Conservation (phyloP, 768 basidiomycete species). For the Chlorophyllum brunneum region DNA sequence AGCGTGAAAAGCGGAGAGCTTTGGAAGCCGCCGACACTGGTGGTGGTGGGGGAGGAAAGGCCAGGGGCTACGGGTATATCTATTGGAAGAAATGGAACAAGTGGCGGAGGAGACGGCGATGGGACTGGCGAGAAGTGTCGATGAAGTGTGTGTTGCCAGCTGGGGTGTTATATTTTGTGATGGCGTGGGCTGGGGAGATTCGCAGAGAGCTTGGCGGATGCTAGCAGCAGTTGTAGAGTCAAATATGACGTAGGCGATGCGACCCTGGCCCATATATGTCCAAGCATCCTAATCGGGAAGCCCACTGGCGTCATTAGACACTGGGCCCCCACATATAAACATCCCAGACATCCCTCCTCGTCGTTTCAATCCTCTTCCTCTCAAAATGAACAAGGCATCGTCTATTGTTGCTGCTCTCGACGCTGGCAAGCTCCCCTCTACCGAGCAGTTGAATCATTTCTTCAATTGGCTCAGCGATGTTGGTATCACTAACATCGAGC, state of each 20-base stretch:
- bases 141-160: conserved; percentile 71
- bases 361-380: background rate
- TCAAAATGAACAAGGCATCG: conserved; percentile 57
- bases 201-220: conserved; percentile 39
- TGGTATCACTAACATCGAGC: conserved; percentile 43
- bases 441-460: conserved; percentile 48
- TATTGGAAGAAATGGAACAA: conserved; percentile 29
- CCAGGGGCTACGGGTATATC: conserved; percentile 3
- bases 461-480: conserved; percentile 54
- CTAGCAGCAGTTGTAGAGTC: background rate
- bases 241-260: conserved; percentile 5
- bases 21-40: conserved; percentile 8
- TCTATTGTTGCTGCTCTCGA: conserved; percentile 64
- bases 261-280: background rate
- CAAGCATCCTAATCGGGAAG: background rate
- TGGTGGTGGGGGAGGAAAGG: too few relatives aligned
- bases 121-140: conserved; percentile 79
- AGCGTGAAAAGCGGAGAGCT: conserved; percentile 6
- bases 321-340: background rate
- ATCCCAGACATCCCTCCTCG: conserved; percentile 5
- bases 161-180: conserved; percentile 70
- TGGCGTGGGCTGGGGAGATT: conserved; percentile 68
- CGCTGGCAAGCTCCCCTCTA: conserved; percentile 67
- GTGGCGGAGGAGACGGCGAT: conserved; percentile 41
- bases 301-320: conserved; percentile 10